Percentiles rank a stretch among this genome's conserved stretches.
These are phyloP conservation scores for Cyclotella sp. DNA, from an alignment of 108 stramenopile species.

Conservation along the genomic window DNA sequence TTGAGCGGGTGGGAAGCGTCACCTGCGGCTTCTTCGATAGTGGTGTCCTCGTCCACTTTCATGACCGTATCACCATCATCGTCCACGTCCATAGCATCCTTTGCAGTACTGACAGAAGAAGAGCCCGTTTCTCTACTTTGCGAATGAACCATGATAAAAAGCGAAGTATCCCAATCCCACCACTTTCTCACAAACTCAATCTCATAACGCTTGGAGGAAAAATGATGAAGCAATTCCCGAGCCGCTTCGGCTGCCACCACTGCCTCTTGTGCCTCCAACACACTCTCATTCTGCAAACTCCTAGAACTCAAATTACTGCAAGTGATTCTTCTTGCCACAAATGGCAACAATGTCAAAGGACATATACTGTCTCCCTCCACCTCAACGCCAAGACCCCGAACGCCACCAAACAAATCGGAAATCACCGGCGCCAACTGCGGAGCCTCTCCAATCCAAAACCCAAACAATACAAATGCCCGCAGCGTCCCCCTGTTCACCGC, in stretches of 20 bases:
- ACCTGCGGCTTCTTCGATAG: neutral
- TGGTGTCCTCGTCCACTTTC: constrained; percentile 20
- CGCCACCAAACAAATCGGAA: constrained; percentile 61
- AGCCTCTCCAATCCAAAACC: constrained; percentile 81
- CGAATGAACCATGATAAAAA: constrained; percentile 55
- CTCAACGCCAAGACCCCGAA: neutral
- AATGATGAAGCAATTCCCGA: constrained; percentile 38
- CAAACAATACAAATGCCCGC: constrained; percentile 62
- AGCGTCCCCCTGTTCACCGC: constrained; percentile 27
- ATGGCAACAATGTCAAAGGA: constrained; percentile 45
- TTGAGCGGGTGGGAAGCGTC: constrained; percentile 7
- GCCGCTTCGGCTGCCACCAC: constrained; percentile 55
- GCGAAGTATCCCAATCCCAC: constrained; percentile 81
- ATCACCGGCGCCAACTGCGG: constrained; percentile 79
- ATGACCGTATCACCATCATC: constrained; percentile 46
- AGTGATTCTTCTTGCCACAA: constrained; percentile 27
- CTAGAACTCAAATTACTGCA: constrained; percentile 13
- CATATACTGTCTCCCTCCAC: constrained; percentile 17
- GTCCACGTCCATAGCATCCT: constrained; percentile 32
- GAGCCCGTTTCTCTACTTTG: neutral
- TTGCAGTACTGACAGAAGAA: neutral
- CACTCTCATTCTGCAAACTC: constrained; percentile 37
- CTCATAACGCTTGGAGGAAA: constrained; percentile 48
- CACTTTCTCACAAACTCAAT: constrained; percentile 48
- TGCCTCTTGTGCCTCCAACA: constrained; percentile 43